These are phyloP conservation scores for Neolentinus lepideus DNA, from an alignment of 1,284 basidiomycete species.

Conservation along the genomic window DNA sequence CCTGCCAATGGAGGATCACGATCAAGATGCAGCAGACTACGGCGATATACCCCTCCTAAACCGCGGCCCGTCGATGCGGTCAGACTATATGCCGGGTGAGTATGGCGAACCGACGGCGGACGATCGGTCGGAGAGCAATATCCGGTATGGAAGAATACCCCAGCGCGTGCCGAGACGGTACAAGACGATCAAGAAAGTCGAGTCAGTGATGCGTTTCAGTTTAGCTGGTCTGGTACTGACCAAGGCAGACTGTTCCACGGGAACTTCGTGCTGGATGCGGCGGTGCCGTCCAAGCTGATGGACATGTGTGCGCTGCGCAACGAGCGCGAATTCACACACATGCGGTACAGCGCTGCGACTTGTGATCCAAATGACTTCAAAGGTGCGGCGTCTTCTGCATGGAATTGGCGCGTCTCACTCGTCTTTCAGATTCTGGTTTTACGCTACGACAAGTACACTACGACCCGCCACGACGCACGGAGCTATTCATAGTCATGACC, in stretches of 20 bases:
- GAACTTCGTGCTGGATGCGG: constrained; percentile 84
- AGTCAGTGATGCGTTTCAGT: constrained; percentile 35
- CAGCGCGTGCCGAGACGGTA: constrained; percentile 80
- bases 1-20: constrained; percentile 17
- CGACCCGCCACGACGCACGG: constrained; percentile 75
- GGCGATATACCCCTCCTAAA: constrained; percentile 63
- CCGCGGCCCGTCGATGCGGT: constrained; percentile 29
- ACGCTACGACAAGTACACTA: constrained; percentile 78
- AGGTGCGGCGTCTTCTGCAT: background rate
- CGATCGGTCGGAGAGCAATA: constrained; percentile 41
- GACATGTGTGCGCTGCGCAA: constrained; percentile 69
- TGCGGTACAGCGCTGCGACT: constrained; percentile 92
- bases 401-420: background rate
- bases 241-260: constrained; percentile 72
- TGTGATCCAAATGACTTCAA: constrained; percentile 90
- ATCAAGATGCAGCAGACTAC: constrained; percentile 33
- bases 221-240: constrained; percentile 1
- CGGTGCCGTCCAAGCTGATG: constrained; percentile 81
- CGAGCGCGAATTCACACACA: constrained; percentile 89
- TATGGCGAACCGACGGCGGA: constrained; percentile 32
- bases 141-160: constrained; percentile 80
- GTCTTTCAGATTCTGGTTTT: constrained; percentile 51
- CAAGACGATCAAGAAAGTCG: constrained; percentile 87
- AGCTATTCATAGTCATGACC: constrained; percentile 79
- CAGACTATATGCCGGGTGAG: constrained; percentile 25